Percentiles rank a stretch among this genome's conserved stretches.
These are phyloP conservation scores for Aotearoamyces nothofagi DNA, from an alignment of 2,329 filamentous ascomycete species.

Conservation along the genomic window DNA sequence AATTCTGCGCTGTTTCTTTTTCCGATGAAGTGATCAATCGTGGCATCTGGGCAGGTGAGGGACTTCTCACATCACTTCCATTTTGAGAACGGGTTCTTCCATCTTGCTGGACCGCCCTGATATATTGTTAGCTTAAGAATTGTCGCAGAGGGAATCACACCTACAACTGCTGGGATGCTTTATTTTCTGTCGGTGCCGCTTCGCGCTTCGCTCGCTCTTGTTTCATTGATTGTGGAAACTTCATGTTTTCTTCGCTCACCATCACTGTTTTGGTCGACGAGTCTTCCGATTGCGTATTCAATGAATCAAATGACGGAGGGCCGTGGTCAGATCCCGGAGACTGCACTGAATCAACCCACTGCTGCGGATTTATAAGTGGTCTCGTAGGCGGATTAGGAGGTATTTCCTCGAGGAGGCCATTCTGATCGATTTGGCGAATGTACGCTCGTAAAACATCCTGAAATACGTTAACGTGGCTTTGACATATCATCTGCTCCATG, in stretches of 20 bases:
- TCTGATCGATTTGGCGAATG: constrained; percentile 41
- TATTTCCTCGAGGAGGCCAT: constrained; percentile 35
- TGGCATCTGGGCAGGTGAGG: no score
- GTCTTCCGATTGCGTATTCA: constrained; percentile 8
- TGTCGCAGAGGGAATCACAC: no score
- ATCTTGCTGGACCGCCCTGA: no score
- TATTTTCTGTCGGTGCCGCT: constrained; percentile 1
- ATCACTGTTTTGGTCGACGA: constrained; percentile 13
- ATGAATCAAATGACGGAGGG: constrained; percentile 11
- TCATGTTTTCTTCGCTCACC: constrained; percentile 16
- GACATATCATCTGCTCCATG: neutral
- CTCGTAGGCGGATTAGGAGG: constrained; percentile 20
- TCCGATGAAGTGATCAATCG: no score
- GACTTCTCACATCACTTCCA: no score
- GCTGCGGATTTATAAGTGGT: constrained; percentile 8
- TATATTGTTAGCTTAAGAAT: no score
- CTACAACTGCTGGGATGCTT: no score
- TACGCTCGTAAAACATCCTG: constrained; percentile 45
- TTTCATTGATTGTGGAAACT: constrained; percentile 18
- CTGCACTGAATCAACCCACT: constrained; percentile 12
- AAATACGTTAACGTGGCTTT: neutral
- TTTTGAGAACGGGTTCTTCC: no score
- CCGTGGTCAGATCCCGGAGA: constrained; percentile 5
- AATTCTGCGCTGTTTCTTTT: neutral
- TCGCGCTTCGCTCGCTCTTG: constrained; percentile 12